Evolutionary conservation across 2,329 filamentous ascomycete genomes (phyloP).

Genomic region (Xylariales sp.): DNA sequence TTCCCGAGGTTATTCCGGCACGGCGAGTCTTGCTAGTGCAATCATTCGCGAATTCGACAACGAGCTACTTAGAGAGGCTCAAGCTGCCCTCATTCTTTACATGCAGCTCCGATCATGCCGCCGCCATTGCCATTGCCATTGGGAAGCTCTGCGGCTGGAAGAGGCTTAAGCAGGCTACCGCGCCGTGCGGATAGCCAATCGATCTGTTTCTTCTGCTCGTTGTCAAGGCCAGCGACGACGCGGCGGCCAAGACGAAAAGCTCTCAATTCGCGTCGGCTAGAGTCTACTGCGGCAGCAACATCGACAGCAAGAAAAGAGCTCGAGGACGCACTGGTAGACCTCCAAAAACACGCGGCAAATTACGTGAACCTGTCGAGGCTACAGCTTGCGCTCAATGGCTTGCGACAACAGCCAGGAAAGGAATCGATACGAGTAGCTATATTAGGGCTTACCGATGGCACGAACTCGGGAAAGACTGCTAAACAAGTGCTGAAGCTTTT

Average conservation of each 20-base stretch:
- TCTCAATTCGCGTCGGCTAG: slow-evolving; percentile 18
- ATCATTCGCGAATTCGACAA: too few relatives aligned
- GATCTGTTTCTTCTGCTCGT: slow-evolving; percentile 28
- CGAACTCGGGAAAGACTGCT: slow-evolving; percentile 42
- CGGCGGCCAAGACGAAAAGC: slow-evolving; percentile 18
- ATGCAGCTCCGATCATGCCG: slow-evolving; percentile 23
- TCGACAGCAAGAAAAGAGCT: slow-evolving; percentile 47
- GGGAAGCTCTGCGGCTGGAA: slow-evolving; percentile 19
- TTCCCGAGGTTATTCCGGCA: too few relatives aligned
- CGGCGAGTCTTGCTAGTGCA: too few relatives aligned
- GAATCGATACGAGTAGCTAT: slow-evolving; percentile 58
- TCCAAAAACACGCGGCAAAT: slow-evolving; percentile 57
- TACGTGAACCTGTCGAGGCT: slow-evolving; percentile 65
- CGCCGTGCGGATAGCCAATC: slow-evolving; percentile 12
- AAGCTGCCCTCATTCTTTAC: too few relatives aligned
- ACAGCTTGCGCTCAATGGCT: slow-evolving; percentile 64
- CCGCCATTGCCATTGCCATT: slow-evolving; percentile 26
- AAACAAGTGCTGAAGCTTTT: slow-evolving; percentile 64
- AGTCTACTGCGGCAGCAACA: slow-evolving; percentile 16
- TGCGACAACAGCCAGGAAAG: slow-evolving; percentile 50
- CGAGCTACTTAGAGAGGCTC: too few relatives aligned
- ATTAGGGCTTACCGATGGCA: slow-evolving; percentile 39
- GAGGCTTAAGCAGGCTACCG: slow-evolving; percentile 11
- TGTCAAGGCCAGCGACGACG: slow-evolving; percentile 12
- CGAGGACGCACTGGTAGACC: slow-evolving; percentile 51